Base-by-base conservation (phyloP, 2,329 filamentous ascomycete genomes). In the Ustilaginoidea virens region DNA sequence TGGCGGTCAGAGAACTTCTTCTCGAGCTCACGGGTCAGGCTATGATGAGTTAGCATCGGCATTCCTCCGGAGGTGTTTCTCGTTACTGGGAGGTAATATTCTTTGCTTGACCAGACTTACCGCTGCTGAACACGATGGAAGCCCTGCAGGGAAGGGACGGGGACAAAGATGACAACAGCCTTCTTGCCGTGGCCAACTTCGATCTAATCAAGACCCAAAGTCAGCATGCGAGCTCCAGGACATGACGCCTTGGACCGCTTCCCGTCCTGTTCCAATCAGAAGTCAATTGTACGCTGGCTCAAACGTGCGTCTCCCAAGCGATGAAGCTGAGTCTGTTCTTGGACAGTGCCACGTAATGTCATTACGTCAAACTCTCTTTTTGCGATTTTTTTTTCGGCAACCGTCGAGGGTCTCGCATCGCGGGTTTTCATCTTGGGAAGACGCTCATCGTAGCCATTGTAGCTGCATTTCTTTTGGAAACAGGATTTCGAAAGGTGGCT, bases 1-100 rank as follows among this genome's bases (percentile, higher is more conserved):
- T 98, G 90, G 66, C 90, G 90, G 75, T 98, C 90, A 44, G 90
- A 96, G 83, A 98, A 98, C 74, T 98, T 98, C 85, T 98, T 98
- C 80, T 98, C 90, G 58, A 98, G 86, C 75, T 98, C 90, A 68
- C 90, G 90, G 65, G 90, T 98, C 58, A 98, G 78, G 60, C 87
- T 96, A 34, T 4, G 4, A n/a, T n/a, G n/a, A 2, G 5, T 22
- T n/a, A n/a, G n/a, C n/a, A n/a, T n/a, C n/a, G n/a, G n/a, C n/a
- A n/a, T n/a, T n/a, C n/a, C n/a, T n/a, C n/a, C n/a, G n/a, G n/a
- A n/a, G n/a, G n/a, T n/a, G n/a, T n/a, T n/a, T n/a, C n/a, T n/a
- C n/a, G n/a, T n/a, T n/a, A n/a, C 3, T 15, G 15, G 16, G 2
- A 20, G 10, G 16, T 10, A 7, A 27, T 11, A 12, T 10, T 5